phyloP scores from a whole-genome alignment of 768 basidiomycete species.

The Termitomyces sp. region DNA sequence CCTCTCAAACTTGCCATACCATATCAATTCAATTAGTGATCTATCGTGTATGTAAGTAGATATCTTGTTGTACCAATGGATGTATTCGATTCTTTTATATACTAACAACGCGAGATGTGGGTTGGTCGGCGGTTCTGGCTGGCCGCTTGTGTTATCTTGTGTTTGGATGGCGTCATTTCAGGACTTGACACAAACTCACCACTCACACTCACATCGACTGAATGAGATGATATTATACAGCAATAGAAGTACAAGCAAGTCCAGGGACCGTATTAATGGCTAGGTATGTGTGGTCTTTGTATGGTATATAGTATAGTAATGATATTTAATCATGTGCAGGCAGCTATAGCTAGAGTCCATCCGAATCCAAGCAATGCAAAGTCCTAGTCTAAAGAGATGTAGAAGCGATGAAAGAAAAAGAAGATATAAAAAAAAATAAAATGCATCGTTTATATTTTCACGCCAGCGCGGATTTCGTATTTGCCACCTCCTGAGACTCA shows the following conservation, averaged over 20 bases:
- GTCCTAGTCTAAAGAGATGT: too few relatives aligned
- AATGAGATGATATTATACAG: too few relatives aligned
- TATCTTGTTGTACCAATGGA: constrained; percentile 2
- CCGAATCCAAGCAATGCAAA: not conserved
- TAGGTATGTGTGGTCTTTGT: not conserved
- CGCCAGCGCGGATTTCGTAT: not conserved
- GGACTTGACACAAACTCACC: not conserved
- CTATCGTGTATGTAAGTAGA: constrained; percentile 1
- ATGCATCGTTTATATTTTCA: not conserved
- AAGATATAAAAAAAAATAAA: not conserved
- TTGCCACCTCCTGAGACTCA: not conserved
- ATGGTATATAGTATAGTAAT: not conserved
- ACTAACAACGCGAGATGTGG: not conserved
- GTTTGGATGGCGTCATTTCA: too few relatives aligned
- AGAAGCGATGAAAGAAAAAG: not conserved
- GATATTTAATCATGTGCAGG: not conserved
- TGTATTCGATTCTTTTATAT: not conserved
- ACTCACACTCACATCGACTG: not conserved
- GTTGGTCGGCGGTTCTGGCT: not conserved
- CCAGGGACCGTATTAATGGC: not conserved
- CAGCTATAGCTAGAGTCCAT: not conserved
- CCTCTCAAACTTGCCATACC: not conserved
- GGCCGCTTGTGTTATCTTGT: not conserved
- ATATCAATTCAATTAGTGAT: not conserved
- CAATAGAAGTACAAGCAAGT: not conserved